Evolutionary conservation across 768 basidiomycete genomes (phyloP), one percentile per base, ranked within the genome.

Genomic region (Kwoniella sp.): DNA sequence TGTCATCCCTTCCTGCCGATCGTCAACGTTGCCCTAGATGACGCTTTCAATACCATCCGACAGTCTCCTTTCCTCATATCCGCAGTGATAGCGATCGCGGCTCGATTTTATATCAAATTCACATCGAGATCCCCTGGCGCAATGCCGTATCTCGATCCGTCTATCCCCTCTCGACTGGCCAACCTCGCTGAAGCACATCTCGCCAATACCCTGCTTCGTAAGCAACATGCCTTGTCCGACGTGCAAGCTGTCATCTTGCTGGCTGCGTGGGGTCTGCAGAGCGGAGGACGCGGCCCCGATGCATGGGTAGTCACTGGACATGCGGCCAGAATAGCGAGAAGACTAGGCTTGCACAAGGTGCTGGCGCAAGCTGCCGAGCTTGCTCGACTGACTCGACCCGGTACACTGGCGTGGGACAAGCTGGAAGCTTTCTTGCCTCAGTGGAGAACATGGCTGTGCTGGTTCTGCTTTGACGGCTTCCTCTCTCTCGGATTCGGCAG

Each of bases 1-100:
- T 70, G 72, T 25, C 74, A 76, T 53, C 64, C 70, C 8, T 76
- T 76, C 59, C 45, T 76, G n/a, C 74, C 74, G 11, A 69, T 76
- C 11, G 66, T 76, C 26, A 67, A 76, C 47, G 59, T 71, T 31
- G 66, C 70, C 11, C 64, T 66, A 5, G 67, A 70, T 41, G 66
- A 71, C 29, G 66, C 70, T 12, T 73, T 72, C 63, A 68, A 57
- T 30, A 58, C 61, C 15, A 69, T 70, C 29, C 67, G 68, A 12
- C 65, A 68, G 45, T 73, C 74, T 2, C 66, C 72, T 1, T 61
- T 70, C 29, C 60, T 76, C 7, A 61, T 76, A 48, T 69, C 67
- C 22, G 65, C 68, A 0, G 70, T 73, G 4, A 15, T 73, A 20
- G 74, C 74, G 29, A 57, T 75, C 13, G 65, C 72, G 2, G 65